Base-by-base conservation (phyloP, 2,329 filamentous ascomycete species). In the Paradendryphiella salina region DNA sequence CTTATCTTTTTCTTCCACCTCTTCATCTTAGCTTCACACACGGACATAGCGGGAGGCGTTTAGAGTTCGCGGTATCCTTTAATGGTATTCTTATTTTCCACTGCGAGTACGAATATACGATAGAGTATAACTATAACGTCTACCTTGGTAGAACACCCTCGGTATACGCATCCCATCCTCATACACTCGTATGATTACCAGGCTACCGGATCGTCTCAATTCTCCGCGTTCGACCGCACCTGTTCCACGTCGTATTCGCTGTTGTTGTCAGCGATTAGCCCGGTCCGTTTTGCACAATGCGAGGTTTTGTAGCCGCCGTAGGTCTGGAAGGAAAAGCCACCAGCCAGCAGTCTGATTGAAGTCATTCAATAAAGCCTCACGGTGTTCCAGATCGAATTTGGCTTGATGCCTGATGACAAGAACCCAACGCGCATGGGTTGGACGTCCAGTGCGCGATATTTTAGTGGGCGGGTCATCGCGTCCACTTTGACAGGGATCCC, bases 381-480 rank as follows among this genome's bases (percentile, higher is more conserved):
- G 5, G 8, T 23, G 21, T 23, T 23, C 21, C 21, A 2, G 21
- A 23, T 23, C 21, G 21, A 23, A 23, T 23, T 7, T 23, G 21
- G 5, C 21, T 7, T 6, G 8, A 7, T 7, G 21, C 21, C 21
- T 23, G 21, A 23, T 23, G 21, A 48, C 51, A 52, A 52, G 57
- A 50, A 56, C 39, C 44, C 50, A 42, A 52, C 49, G 46, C 52
- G 56, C 34, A 40, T 41, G 43, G 56, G 56, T 61, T 62, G 59
- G 60, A 9, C 13, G 48, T n/a, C n/a, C n/a, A n/a, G n/a, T 14
- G 41, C 37, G 49, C 31, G 43, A 37, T 48, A 10, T 10, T 29
- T 28, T 38, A 20, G 47, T 21, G 21, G 33, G 49, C 33, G 43
- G 48, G 39, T 23, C 26, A 32, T 34, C 34, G 50, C 39, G 43